A percentile compares a stretch with the other conserved stretches of the same genome.
Evolutionary conservation across 208 protist genomes (phyloP).

Genomic region (Phytomonas sp.): DNA sequence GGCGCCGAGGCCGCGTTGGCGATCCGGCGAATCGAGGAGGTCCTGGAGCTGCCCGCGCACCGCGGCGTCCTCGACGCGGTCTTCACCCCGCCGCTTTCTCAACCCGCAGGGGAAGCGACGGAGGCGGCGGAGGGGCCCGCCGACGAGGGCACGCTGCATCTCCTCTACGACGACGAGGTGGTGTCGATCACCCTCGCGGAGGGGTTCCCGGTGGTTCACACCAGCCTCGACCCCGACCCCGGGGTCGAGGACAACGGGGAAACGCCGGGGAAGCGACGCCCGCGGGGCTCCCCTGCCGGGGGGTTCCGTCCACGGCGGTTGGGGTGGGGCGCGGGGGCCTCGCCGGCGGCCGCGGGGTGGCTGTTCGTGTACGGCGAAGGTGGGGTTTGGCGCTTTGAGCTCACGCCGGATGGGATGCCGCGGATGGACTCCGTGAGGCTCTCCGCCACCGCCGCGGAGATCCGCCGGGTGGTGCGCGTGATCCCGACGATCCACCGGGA

Average conservation of each 20-base stretch:
- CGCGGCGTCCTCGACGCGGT: slow-evolving; percentile 54
- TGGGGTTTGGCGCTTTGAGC: background rate
- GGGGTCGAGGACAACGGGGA: too few species aligned
- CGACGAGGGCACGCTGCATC: slow-evolving; percentile 20
- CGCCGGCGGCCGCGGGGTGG: slow-evolving; percentile 8
- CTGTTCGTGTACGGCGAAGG: slow-evolving; percentile 1
- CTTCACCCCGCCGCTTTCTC: slow-evolving; percentile 18
- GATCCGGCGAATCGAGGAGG: slow-evolving; percentile 43
- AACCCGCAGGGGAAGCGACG: background rate
- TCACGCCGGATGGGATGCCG: background rate
- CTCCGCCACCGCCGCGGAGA: background rate
- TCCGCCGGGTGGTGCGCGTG: background rate
- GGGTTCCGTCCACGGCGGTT: slow-evolving; percentile 17
- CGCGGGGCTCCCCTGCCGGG: too few species aligned
- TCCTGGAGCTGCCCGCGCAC: slow-evolving; percentile 38
- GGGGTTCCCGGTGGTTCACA: slow-evolving; percentile 44
- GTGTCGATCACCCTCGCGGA: slow-evolving; percentile 44
- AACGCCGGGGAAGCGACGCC: too few species aligned
- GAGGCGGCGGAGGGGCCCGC: background rate
- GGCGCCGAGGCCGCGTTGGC: slow-evolving; percentile 27
- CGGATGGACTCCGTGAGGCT: background rate
- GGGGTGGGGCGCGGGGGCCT: slow-evolving; percentile 15
- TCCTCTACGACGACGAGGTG: slow-evolving; percentile 54
- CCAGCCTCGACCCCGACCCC: slow-evolving; percentile 8
- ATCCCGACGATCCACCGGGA: slow-evolving; percentile 3